Evolutionary conservation across 2,329 filamentous ascomycete species (phyloP), one percentile per base, ranked within the genome.

Genomic region (Calonectria henricotiae): DNA sequence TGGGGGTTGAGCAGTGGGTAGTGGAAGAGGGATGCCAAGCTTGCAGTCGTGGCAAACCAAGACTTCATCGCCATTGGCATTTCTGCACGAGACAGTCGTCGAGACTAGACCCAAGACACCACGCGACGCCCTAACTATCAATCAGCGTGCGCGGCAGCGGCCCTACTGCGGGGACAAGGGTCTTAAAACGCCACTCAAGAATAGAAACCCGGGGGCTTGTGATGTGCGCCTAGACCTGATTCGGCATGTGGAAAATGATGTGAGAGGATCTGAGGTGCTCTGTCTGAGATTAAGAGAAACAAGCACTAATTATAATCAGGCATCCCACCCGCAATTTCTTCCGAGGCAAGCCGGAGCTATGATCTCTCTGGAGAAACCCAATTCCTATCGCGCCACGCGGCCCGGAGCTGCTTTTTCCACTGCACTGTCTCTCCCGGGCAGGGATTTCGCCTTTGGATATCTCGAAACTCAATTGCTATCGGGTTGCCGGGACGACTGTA

Each of bases 241-340:
- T 30, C 3, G 35, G 51, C 9, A 23, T 20, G 51, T 55, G 51
- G 32, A 55, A 37, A 7, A 37, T 12, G 51, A 55, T 55, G 32
- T 39, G 51, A 39, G 51, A 39, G 51, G 51, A 55, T 55, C 51
- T 55, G 32, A 37, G 32, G 32, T 55, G 32, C 17, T 20, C 1
- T 55, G 51, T 55, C 32, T 39, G 51, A 55, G 51, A 39, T 55
- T 39, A 55, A 55, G 51, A 32, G 20, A 20, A 55, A 55, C 51
- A 55, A 55, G 51, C 51, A 55, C 51, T 39, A 55, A 39, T 23
- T 55, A 39, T 55, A 23, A 55, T 4, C 51, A 55, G 51, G 32
- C 51, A 55, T 55, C 51, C 32, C 51, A 23, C 13, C 32, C 15
- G 25, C 27, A 49, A 49, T 32, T 15, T 55, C 51, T 13, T 39